A percentile compares a stretch with the other conserved stretches of the same genome.
phyloP scores from a whole-genome alignment of 2,329 filamentous ascomycete genomes.

The Dichotomopilus funicola region DNA sequence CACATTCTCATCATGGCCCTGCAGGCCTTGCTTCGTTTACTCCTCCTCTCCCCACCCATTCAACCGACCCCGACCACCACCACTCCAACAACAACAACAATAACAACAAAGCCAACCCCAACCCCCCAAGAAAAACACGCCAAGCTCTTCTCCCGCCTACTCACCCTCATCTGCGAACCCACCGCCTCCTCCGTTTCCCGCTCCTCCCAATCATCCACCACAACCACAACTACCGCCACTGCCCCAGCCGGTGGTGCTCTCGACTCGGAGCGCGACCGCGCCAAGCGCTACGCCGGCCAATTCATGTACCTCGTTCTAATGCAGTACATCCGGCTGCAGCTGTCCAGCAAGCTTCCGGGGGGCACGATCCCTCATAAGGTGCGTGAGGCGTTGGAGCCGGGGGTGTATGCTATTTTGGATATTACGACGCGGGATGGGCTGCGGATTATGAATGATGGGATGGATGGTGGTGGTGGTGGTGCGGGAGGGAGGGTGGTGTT shows the following conservation, averaged over 20 bases:
- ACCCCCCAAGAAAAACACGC: slow-evolving; percentile 38
- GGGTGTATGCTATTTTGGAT: slow-evolving; percentile 52
- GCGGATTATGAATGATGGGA: slow-evolving; percentile 51
- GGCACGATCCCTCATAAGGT: slow-evolving; percentile 43
- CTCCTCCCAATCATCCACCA: slow-evolving; percentile 42
- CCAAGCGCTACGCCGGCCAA: slow-evolving; percentile 54
- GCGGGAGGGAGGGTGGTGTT: slow-evolving; percentile 52
- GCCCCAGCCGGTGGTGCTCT: slow-evolving; percentile 37
- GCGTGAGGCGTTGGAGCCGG: slow-evolving; percentile 50
- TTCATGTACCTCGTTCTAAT: slow-evolving; percentile 57
- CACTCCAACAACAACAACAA: background rate
- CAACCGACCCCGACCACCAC: slow-evolving; percentile 25
- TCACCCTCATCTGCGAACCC: slow-evolving; percentile 43
- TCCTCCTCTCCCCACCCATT: slow-evolving; percentile 32
- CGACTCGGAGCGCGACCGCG: slow-evolving; percentile 54
- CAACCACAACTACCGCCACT: slow-evolving; percentile 43
- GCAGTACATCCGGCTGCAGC: slow-evolving; percentile 54
- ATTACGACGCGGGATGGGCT: slow-evolving; percentile 50
- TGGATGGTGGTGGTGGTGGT: slow-evolving; percentile 38
- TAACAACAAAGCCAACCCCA: slow-evolving; percentile 19
- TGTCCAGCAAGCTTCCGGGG: slow-evolving; percentile 33
- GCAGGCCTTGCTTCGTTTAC: slow-evolving; percentile 48
- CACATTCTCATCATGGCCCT: slow-evolving; percentile 50
- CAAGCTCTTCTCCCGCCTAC: slow-evolving; percentile 46
- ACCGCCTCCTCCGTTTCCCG: slow-evolving; percentile 23